Evolutionary conservation across 345 rosid species (phyloP), one percentile per base, ranked within the genome.

Genomic region (Cardiospermum halicacabum): DNA sequence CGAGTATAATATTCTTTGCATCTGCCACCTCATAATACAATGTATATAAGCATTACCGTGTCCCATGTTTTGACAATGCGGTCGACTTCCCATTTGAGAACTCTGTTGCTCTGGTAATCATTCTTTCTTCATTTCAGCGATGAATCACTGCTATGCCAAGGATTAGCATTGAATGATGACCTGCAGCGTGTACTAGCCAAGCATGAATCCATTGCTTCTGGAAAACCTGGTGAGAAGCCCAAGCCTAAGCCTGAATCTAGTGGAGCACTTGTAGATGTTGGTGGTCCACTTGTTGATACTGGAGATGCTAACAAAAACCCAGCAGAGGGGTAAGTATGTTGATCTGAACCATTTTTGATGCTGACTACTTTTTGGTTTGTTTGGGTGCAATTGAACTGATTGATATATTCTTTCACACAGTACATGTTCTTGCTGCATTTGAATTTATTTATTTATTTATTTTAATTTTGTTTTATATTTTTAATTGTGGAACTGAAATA

Each of bases 161-260:
- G 97, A 66, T 80, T 95, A 71, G 83, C 93, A 27, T 67, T 91
- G 72, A 95, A 95, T 82, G 99, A 95, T 77, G 97, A 91, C 78
- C 77, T 95, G 96, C 96, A 95, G 74, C 96, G 91, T 59, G 75
- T 95, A 65, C 79, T 95, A 63, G 90, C 90, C 61, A 95, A 80
- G 76, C 93, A 95, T 68, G 96, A 95, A 79, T 74, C 89, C 66
- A 75, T 95, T 71, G 77, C 96, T 75, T 84, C 96, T 19, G 92
- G 92, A 74, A 78, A 77, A 70, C 60, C 82, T 78, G 62, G 67
- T 1, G 84, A 76, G 68, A 79, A 85, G 68, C 80, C 85, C 62
- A 85, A 81, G 77, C 80, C 85, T 60, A 85, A 81, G 77, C 59
- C 78, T 50, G 85, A 80, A 71, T 58, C 91, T 60, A 77, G 75